Base-by-base conservation (phyloP, 73 alveolate genomes). In the Vitrella brassicaformis region DNA sequence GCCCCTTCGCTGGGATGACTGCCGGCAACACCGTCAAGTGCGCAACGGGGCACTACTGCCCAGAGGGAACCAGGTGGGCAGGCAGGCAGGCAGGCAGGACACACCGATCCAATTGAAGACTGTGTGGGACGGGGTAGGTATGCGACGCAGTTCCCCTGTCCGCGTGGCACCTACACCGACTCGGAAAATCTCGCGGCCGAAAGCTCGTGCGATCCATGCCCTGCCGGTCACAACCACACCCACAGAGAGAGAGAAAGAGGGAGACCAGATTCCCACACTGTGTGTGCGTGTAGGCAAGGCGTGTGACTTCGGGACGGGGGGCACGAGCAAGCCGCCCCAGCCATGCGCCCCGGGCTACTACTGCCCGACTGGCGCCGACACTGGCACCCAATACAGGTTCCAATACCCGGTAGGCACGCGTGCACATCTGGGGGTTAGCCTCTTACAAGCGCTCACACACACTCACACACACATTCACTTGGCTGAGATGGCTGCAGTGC, bases 161-260 rank as follows among this genome's bases (percentile, higher is more conserved):
- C 89, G 39, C 84, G 74, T 26, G 97, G 97, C 22, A 79, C 82
- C 67, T 90, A 78, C 81, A 69, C 85, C 78, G 31, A 81, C 0
- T 66, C 71, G 30, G 67, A 83, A 27, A 78, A 80, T 46, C 76
- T 83, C 64, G 28, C 70, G 45, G 75, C 86, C 26, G 70, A 84
- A 45, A 70, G 71, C 31, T 84, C 74, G 30, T 90, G 97, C 70
- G n/a, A n/a, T n/a, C n/a, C n/a, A n/a, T n/a, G n/a, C n/a, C n/a
- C n/a, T n/a, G n/a, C n/a, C n/a, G n/a, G n/a, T n/a, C n/a, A n/a
- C n/a, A n/a, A n/a, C n/a, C n/a, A n/a, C n/a, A n/a, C n/a, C n/a
- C n/a, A n/a, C n/a, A n/a, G n/a, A n/a, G n/a, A n/a, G n/a, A n/a
- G n/a, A n/a, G n/a, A n/a, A n/a, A n/a, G n/a, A n/a, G n/a, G n/a